Conservation (phyloP, 192 early-diverging fungal species). For the Dispira simplex region DNA sequence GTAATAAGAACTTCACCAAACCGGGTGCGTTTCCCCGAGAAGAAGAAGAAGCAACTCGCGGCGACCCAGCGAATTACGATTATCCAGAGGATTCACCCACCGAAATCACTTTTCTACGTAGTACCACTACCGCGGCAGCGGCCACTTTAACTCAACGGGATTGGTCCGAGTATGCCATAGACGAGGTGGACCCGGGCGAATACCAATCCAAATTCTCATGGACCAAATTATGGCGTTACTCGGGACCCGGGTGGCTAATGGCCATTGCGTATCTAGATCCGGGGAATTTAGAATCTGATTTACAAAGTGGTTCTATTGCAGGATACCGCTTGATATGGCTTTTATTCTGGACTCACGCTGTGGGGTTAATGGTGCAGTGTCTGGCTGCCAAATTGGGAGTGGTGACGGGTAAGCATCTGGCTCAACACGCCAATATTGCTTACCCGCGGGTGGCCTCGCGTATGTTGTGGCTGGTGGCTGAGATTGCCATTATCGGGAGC, state of each 20-base stretch:
- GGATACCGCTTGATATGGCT: conserved; percentile 51
- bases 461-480: conserved; percentile 39
- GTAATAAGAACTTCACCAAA: no score
- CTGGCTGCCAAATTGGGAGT: conserved; percentile 43
- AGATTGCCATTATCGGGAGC: conserved; percentile 50
- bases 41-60: background rate
- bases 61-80: background rate
- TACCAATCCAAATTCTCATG: conserved; percentile 33
- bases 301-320: conserved; percentile 51
- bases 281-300: conserved; percentile 51
- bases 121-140: background rate
- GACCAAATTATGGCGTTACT: conserved; percentile 41
- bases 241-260: conserved; percentile 43
- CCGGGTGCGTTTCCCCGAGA: background rate
- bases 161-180: conserved; percentile 12
- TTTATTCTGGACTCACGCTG: conserved; percentile 41
- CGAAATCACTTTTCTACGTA: background rate
- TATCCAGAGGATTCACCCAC: background rate
- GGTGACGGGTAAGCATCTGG: conserved; percentile 45
- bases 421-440: conserved; percentile 29
- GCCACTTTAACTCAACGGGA: background rate
- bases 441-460: conserved; percentile 29
- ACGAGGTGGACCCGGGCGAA: conserved; percentile 31
- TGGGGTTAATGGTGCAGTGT: conserved; percentile 44
- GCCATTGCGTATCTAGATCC: conserved; percentile 56